Evolutionary conservation across 441 rosid species (phyloP), one percentile per base, ranked within the genome.

Genomic region (Populus tomentosa): DNA sequence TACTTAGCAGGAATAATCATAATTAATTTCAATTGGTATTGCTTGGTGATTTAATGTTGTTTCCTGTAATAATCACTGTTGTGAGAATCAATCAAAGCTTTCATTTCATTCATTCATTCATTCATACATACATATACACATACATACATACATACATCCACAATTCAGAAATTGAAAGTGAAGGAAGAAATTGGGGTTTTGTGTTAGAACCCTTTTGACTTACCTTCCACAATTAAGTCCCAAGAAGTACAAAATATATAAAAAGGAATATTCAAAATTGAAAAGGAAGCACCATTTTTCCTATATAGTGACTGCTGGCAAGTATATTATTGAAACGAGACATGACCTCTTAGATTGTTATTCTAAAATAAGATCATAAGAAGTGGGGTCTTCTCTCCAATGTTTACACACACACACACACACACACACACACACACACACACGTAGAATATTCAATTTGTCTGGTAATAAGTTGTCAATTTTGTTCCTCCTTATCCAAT

Each of bases 201-300:
- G 46, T 26, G 40, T 23, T 1, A 11, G 36, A 72, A 68, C 71
- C 63, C 79, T 74, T 81, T 81, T 79, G 80, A 81, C 78, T 69
- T 72, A 24, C 67, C 10, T 33, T 18, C 24, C 38, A 64, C 18
- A 72, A 73, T 76, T 46, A 78, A 72, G 73, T 66, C 67, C 53
- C 7, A 70, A 70, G 80, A 73, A 79, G 65, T 62, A 62, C 65
- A 78, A 18, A 64, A 66, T 33, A 32, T 32, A 32, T 30, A 74
- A 50, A 50, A 73, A 68, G 72, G 84, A 80, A 86, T 86, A 86
- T 84, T 84, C 84, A 86, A 80, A 79, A 71, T 66, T 75, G 75
- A 69, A 86, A 82, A 83, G 88, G 64, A 68, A 78, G 7, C 76
- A 36, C 76, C 71, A 82, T 83, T 83, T 83, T 82, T 71, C 67